Percentiles rank a stretch among this genome's conserved stretches.
Evolutionary conservation across 345 rosid genomes (phyloP).

Genomic region (Geranium brycei): DNA sequence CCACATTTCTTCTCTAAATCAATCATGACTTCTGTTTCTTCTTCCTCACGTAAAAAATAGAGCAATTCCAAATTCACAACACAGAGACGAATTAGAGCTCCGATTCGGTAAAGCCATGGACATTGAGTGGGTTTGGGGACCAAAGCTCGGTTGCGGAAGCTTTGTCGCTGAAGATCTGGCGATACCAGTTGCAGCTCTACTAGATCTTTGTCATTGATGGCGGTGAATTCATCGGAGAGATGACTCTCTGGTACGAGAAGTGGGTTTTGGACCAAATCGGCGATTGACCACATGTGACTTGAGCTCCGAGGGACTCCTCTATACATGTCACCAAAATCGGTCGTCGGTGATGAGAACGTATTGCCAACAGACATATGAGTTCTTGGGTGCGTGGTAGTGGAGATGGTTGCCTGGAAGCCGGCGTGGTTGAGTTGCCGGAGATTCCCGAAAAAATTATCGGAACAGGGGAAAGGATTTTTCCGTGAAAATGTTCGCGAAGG

Average conservation of each 20-base stretch:
- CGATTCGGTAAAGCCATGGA: background rate
- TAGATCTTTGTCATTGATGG: constrained; percentile 12
- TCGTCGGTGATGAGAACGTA: constrained; percentile 43
- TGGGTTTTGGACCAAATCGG: constrained; percentile 11
- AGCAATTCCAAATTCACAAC: background rate
- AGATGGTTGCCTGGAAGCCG: constrained; percentile 61
- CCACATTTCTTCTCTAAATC: background rate
- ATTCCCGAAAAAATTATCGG: constrained; percentile 47
- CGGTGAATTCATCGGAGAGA: constrained; percentile 18
- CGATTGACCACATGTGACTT: constrained; percentile 8
- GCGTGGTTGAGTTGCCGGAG: constrained; percentile 58
- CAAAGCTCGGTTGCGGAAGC: constrained; percentile 17
- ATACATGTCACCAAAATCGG: constrained; percentile 71
- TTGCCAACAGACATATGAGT: constrained; percentile 78
- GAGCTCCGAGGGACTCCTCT: constrained; percentile 63
- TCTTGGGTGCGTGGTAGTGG: constrained; percentile 58
- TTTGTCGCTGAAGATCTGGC: constrained; percentile 16
- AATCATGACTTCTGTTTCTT: background rate
- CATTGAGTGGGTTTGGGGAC: constrained; percentile 29
- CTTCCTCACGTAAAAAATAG: background rate
- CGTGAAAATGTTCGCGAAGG: constrained; percentile 42
- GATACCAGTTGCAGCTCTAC: background rate
- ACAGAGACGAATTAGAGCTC: no score
- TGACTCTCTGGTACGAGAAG: constrained; percentile 19
- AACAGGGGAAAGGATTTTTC: constrained; percentile 64